Evolutionary conservation across 2,329 filamentous ascomycete genomes (phyloP).

Genomic region (Penicillium sp.): DNA sequence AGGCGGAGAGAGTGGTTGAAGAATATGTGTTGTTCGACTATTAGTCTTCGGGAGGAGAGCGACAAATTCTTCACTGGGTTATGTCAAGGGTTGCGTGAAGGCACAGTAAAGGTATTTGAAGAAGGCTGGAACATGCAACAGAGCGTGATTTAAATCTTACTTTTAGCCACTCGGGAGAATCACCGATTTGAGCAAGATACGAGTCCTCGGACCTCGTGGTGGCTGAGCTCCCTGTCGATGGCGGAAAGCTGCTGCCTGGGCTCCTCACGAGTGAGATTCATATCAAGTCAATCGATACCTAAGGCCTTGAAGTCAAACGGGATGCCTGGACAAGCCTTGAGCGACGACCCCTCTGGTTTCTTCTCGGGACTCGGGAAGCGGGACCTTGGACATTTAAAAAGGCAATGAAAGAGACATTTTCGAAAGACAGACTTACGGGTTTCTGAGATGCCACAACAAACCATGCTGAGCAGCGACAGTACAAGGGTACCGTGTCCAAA

Average conservation of each 20-base stretch:
- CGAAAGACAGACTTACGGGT: too few species aligned
- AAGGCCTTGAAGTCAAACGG: too few species aligned
- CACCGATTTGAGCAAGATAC: neutral
- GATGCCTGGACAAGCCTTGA: too few species aligned
- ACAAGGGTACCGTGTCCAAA: too few species aligned
- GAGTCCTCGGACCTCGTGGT: neutral
- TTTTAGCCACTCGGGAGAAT: neutral
- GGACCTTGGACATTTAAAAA: too few species aligned
- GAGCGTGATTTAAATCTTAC: neutral
- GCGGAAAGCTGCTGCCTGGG: conserved; percentile 1
- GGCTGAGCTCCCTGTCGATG: neutral
- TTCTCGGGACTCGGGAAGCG: too few species aligned
- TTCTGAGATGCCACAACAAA: too few species aligned
- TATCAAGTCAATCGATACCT: neutral
- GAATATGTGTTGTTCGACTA: neutral
- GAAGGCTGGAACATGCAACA: neutral
- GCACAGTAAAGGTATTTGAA: neutral
- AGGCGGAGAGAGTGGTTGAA: neutral
- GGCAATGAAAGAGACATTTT: too few species aligned
- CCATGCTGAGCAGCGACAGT: too few species aligned
- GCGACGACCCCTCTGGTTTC: too few species aligned
- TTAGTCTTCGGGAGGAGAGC: neutral
- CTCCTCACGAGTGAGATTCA: too few species aligned
- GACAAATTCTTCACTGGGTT: neutral
- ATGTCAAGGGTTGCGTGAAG: neutral